Evolutionary conservation across 371 early-diverging fungal species (phyloP), one percentile per base, ranked within the genome.

Genomic region (Mucor irregularis): DNA sequence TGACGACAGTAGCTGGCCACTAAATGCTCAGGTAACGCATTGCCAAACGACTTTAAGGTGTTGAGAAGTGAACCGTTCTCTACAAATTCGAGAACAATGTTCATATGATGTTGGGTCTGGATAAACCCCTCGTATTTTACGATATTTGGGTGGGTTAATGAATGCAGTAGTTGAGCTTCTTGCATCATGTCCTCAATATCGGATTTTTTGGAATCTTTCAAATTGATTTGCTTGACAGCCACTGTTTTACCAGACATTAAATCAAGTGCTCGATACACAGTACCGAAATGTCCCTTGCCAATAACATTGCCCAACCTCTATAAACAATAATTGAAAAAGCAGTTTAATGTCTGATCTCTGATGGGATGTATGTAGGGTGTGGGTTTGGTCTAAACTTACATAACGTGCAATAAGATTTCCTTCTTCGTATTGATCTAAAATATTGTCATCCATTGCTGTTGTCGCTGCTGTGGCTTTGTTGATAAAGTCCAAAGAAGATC

Each of bases 1-100:
- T 96, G 95, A 44, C 84, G 77, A 19, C 92, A 87, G 70, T 96
- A 99, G 0, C 91, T 82, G 4, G 91, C 82, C 9, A 96, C 94
- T 13, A 99, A 79, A 51, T 86, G 87, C 71, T 98, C 99, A 0
- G 96, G 92, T 46, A 99, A 89, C 4, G 50, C 29, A 29, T 82
- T 77, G 1, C 97, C 97, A 78, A 96, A 98, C 37, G 91, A 87
- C 67, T 92, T 92, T n/a, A 92, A 74, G 11, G 94, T 90, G 6
- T 84, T 86, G 58, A 90, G 77, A 17, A 99, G 81, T 4, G 97
- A 97, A 4, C 99, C 99, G 62, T 95, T 93, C 66, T 98, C 98
- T 22, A 95, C 97, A 66, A 85, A 84, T 56, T 97, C 97, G 66
- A 97, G 80, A 13, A 95, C 85, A 55, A 97, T 90, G 64, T 92